Conservation (phyloP, 106 monocot species). For the Dendrobium chrysotoxum region DNA sequence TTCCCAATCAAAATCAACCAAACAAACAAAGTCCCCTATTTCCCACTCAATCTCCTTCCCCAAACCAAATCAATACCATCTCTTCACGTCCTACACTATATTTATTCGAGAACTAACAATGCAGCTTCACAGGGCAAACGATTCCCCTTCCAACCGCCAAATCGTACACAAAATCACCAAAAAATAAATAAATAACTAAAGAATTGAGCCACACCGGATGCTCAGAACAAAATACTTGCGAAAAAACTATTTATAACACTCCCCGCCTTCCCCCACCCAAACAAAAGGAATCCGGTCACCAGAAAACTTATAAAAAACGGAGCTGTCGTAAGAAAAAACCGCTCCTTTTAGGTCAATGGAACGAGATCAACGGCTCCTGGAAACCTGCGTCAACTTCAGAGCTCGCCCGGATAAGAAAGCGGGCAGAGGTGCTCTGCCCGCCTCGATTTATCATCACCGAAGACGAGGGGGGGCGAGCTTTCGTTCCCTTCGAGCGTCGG, state of each 20-base stretch:
- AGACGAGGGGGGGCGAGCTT: background rate
- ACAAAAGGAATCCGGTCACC: background rate
- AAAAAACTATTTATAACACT: background rate
- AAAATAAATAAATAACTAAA: background rate
- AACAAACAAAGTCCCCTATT: background rate
- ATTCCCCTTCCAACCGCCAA: background rate
- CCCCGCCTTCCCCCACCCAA: background rate
- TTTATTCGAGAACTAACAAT: background rate
- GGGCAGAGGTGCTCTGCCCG: too few species aligned
- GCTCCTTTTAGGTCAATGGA: background rate
- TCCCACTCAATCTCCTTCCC: background rate
- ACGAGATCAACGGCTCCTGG: background rate
- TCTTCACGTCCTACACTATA: background rate
- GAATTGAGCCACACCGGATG: background rate
- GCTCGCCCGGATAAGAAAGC: background rate
- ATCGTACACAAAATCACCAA: background rate
- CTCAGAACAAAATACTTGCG: background rate
- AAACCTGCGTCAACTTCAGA: background rate
- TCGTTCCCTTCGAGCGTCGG: background rate
- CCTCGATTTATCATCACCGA: background rate
- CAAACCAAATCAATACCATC: background rate
- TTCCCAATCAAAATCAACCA: background rate
- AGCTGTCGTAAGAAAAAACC: background rate
- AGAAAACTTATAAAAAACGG: slow-evolving; percentile 1
- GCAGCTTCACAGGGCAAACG: background rate